These are phyloP conservation scores for Arctium lappa DNA, from an alignment of 129 eudicot genomes.

Conservation along the genomic window DNA sequence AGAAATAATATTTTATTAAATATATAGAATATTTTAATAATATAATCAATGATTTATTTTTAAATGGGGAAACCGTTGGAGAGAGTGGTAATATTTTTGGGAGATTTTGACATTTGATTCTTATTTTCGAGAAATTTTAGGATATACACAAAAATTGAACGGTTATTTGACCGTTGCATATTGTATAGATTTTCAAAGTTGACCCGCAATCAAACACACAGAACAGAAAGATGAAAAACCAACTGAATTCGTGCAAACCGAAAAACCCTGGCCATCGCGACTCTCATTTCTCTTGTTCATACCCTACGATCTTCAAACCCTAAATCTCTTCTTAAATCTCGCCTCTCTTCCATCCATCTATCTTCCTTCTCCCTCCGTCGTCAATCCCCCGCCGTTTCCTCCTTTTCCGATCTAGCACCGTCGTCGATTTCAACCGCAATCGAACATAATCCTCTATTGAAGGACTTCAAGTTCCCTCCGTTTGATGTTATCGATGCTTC, in stretches of 20 bases:
- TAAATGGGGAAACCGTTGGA: too few species aligned
- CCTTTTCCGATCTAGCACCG: slow-evolving; percentile 3
- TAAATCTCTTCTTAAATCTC: slow-evolving; percentile 45
- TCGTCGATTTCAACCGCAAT: slow-evolving; percentile 4
- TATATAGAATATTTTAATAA: too few species aligned
- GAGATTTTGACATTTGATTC: too few species aligned
- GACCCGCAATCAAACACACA: not conserved
- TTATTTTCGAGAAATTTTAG: too few species aligned
- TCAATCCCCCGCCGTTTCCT: slow-evolving; percentile 22
- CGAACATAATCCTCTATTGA: slow-evolving; percentile 52
- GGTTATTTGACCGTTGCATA: not conserved
- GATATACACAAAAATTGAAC: too few species aligned
- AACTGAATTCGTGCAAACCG: not conserved
- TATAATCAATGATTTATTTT: too few species aligned
- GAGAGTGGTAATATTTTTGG: too few species aligned
- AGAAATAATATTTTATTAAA: too few species aligned
- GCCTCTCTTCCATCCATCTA: slow-evolving; percentile 56
- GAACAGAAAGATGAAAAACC: not conserved
- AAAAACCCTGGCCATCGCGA: slow-evolving; percentile 37
- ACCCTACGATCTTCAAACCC: slow-evolving; percentile 32
- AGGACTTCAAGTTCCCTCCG: slow-evolving; percentile 82
- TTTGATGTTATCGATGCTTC: slow-evolving; percentile 63
- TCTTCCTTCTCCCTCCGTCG: slow-evolving; percentile 34
- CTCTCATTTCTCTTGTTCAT: slow-evolving; percentile 40
- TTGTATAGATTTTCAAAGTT: not conserved